A percentile compares a stretch with the other conserved stretches of the same genome.
Conservation (phyloP, 352 stramenopile genomes). For the Pythium volutum region DNA sequence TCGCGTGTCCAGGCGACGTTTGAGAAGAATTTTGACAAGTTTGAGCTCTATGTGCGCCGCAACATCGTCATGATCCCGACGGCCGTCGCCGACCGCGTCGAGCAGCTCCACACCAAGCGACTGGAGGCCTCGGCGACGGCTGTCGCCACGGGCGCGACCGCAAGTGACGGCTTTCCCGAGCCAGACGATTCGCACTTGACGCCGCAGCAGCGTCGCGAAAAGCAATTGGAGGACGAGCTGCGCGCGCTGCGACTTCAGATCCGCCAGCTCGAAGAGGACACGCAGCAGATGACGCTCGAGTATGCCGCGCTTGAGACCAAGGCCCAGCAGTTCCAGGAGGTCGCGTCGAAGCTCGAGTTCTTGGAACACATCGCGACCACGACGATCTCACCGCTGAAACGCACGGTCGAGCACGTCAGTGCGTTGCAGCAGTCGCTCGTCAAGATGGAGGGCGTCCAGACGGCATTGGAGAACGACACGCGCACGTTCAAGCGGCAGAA, state of each 20-base stretch:
- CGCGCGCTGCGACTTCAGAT: slow-evolving; percentile 35
- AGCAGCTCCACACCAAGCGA: slow-evolving; percentile 36
- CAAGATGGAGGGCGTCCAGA: slow-evolving; percentile 45
- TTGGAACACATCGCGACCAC: slow-evolving; percentile 40
- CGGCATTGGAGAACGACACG: slow-evolving; percentile 42
- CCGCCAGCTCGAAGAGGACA: slow-evolving; percentile 24
- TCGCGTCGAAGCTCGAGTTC: slow-evolving; percentile 41
- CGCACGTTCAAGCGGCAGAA: slow-evolving; percentile 53
- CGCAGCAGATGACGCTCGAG: slow-evolving; percentile 46
- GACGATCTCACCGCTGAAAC: slow-evolving; percentile 45
- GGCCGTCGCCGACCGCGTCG: slow-evolving; percentile 41
- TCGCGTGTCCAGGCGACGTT: slow-evolving; percentile 54
- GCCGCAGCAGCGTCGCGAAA: slow-evolving; percentile 43
- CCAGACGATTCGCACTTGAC: slow-evolving; percentile 33
- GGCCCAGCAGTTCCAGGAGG: slow-evolving; percentile 34
- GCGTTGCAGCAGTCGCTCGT: slow-evolving; percentile 42
- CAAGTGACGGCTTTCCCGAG: neutral
- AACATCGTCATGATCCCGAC: slow-evolving; percentile 68
- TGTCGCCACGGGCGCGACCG: neutral
- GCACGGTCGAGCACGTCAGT: slow-evolving; percentile 39
- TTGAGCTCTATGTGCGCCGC: slow-evolving; percentile 72
- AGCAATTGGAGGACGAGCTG: slow-evolving; percentile 34
- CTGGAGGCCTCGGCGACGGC: slow-evolving; percentile 1
- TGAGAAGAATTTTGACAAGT: slow-evolving; percentile 83
- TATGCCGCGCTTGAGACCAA: slow-evolving; percentile 40